A percentile compares a stretch with the other conserved stretches of the same genome.
Conservation (phyloP, 2,329 filamentous ascomycete species). For the Aulographum hederae region DNA sequence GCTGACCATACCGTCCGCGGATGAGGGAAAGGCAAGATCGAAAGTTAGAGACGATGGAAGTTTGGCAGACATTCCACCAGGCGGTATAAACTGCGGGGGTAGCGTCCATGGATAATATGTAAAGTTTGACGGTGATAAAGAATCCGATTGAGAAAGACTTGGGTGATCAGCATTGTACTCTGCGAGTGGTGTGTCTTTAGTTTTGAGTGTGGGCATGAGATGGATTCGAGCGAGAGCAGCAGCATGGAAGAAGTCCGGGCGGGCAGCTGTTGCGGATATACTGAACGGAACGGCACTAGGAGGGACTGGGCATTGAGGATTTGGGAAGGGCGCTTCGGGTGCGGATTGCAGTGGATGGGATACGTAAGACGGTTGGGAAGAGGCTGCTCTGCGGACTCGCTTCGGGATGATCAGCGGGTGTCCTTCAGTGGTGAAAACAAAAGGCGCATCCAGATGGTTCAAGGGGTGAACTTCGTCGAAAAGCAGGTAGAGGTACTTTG, state of each 20-base stretch:
- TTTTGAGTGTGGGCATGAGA: conserved; percentile 41
- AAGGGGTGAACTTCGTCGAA: conserved; percentile 76
- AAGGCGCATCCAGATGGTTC: conserved; percentile 70
- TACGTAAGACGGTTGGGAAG: not conserved
- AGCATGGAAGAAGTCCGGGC: conserved; percentile 73
- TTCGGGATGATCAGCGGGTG: conserved; percentile 74
- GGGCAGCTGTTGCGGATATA: conserved; percentile 61
- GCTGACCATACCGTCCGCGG: conserved; percentile 29
- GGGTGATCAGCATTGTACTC: conserved; percentile 36
- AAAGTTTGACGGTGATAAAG: conserved; percentile 51
- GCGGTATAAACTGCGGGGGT: conserved; percentile 54
- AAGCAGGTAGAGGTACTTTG: conserved; percentile 86
- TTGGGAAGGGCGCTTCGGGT: conserved; percentile 5
- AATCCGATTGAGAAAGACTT: conserved; percentile 34
- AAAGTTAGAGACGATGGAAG: conserved; percentile 56
- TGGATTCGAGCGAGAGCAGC: conserved; percentile 71
- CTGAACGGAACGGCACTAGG: conserved; percentile 44
- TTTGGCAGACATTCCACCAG: conserved; percentile 57
- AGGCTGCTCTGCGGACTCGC: conserved; percentile 7
- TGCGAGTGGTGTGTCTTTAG: conserved; percentile 37
- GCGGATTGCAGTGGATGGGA: conserved; percentile 2
- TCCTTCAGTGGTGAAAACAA: conserved; percentile 90
- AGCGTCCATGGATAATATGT: conserved; percentile 90
- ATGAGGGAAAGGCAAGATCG: conserved; percentile 45
- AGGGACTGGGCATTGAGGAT: conserved; percentile 48